Percentiles rank a stretch among this genome's conserved stretches.
These are phyloP conservation scores for Mangifera indica DNA, from an alignment of 345 rosid species.

Conservation along the genomic window DNA sequence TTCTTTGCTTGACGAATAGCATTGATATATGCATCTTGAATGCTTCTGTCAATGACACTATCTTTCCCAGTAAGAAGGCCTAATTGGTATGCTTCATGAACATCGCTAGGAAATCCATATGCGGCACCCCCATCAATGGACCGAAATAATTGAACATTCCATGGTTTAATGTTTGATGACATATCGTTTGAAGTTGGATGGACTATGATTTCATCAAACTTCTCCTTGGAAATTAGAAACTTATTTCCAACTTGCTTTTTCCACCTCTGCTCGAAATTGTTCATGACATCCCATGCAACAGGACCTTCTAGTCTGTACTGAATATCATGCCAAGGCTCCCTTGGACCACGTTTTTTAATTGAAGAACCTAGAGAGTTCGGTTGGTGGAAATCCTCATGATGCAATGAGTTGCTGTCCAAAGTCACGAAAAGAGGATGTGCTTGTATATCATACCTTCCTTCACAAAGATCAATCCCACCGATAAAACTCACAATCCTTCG, in stretches of 20 bases:
- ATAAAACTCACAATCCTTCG: conserved; percentile 70
- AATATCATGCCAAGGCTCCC: conserved; percentile 97
- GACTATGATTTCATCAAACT: conserved; percentile 25
- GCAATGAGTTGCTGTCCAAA: conserved; percentile 32
- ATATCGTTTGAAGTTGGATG: conserved; percentile 28
- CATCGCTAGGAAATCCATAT: conserved; percentile 39
- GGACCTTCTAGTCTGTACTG: conserved; percentile 88
- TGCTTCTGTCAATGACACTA: conserved; percentile 61
- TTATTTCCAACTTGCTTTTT: conserved; percentile 44
- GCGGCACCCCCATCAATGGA: conserved; percentile 63
- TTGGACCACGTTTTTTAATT: conserved; percentile 72
- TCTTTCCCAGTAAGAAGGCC: conserved; percentile 64
- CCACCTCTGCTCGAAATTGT: conserved; percentile 95
- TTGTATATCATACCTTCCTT: conserved; percentile 74
- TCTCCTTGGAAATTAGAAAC: conserved; percentile 31
- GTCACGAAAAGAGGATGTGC: conserved; percentile 73
- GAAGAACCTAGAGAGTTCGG: conserved; percentile 65
- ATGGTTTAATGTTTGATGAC: conserved; percentile 30
- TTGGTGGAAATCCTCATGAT: conserved; percentile 72
- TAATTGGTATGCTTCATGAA: conserved; percentile 30
- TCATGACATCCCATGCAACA: conserved; percentile 81
- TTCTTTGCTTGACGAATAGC: conserved; percentile 75
- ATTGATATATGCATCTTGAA: conserved; percentile 77
- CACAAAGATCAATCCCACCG: conserved; percentile 92
- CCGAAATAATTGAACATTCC: conserved; percentile 71